phyloP scores from a whole-genome alignment of 2,329 filamentous ascomycete genomes.

The Aureobasidium sp. region DNA sequence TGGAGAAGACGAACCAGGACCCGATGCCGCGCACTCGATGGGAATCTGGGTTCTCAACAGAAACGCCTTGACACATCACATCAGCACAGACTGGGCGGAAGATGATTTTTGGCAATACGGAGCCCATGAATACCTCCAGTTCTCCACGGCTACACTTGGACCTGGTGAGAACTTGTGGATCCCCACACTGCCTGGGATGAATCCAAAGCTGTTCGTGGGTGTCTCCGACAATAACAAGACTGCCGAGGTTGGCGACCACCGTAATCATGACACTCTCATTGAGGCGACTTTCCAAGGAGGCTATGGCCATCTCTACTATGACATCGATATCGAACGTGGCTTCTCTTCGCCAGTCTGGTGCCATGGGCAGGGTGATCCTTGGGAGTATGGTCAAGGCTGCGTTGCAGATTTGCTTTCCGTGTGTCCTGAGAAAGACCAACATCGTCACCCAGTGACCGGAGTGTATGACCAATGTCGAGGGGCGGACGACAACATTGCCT shows the following conservation, averaged over 20 bases:
- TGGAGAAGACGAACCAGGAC: background rate
- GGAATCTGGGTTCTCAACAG: conserved; percentile 11
- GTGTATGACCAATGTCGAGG: conserved; percentile 6
- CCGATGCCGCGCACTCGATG: background rate
- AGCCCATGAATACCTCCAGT: background rate
- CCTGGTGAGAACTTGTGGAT: background rate
- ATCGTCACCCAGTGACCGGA: background rate
- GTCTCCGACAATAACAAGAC: background rate
- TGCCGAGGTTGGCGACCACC: background rate
- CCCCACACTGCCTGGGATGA: background rate
- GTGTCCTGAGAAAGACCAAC: conserved; percentile 4
- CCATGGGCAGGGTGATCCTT: background rate
- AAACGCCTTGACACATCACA: background rate
- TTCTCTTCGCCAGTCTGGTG: conserved; percentile 15
- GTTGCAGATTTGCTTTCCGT: background rate
- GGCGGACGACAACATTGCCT: background rate
- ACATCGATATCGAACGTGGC: conserved; percentile 15
- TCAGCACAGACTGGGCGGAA: conserved; percentile 7
- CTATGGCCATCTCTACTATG: background rate
- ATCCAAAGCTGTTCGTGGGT: conserved; percentile 3
- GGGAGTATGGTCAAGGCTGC: conserved; percentile 4
- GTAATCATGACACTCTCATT: conserved; percentile 7
- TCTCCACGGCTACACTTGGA: background rate
- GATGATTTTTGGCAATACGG: background rate
- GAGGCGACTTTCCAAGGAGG: background rate